Conservation (phyloP, 345 rosid genomes). For the Laguncularia racemosa region DNA sequence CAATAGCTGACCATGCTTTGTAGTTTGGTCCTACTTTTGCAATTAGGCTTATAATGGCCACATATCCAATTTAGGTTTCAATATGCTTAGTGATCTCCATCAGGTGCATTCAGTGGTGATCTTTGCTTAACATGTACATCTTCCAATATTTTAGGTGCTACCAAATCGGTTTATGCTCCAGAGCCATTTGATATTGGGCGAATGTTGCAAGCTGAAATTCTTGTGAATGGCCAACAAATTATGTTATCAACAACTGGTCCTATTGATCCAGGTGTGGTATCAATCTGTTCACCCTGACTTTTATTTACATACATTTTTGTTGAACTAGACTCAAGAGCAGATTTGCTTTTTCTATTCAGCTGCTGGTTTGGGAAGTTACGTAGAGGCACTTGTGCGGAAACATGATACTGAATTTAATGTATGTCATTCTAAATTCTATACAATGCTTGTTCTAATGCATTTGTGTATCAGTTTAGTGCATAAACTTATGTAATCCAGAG, state of each 20-base stretch:
- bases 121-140: conserved; percentile 7
- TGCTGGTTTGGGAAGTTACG: conserved; percentile 92
- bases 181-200: conserved; percentile 93
- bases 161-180: conserved; percentile 80
- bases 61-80: no score
- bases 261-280: conserved; percentile 72
- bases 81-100: no score
- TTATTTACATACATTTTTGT: neutral
- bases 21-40: no score
- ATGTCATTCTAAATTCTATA: conserved; percentile 11
- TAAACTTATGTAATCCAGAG: no score
- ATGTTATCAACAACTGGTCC: conserved; percentile 58
- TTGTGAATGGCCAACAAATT: conserved; percentile 36
- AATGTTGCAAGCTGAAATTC: conserved; percentile 59
- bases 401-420: conserved; percentile 92
- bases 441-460: neutral
- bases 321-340: neutral
- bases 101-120: conserved; percentile 4
- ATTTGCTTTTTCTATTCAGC: conserved; percentile 35
- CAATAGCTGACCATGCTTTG: no score
- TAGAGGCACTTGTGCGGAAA: conserved; percentile 88
- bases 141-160: conserved; percentile 56
- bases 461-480: no score
- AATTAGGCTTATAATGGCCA: no score
- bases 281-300: conserved; percentile 13